Base-by-base conservation (phyloP, 1,139 yeast species). In the Taphrina communis region DNA sequence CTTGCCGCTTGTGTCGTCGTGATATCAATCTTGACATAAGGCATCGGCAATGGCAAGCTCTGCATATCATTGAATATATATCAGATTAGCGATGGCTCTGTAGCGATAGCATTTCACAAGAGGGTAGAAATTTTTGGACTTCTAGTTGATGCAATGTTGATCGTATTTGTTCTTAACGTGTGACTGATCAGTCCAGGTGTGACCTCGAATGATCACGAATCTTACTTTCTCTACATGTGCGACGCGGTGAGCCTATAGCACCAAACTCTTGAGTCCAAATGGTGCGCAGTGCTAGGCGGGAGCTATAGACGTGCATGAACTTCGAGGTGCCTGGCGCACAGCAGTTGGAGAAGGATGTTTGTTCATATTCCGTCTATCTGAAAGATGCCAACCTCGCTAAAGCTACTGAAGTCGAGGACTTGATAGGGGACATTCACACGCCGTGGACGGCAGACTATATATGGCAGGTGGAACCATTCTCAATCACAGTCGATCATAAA, bases 401-500 rank as follows among this genome's bases (percentile, higher is more conserved):
- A 5, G 56, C 55, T 35, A 36, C 19, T 14, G 63, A 66, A 35
- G 42, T 71, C 31, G 50, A 56, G 35, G 38, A 50, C 19, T 35
- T 70, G 21, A 69, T 69, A n/a, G 17, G 21, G 25, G 42, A 36
- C 4, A 56, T 71, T 4, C 57, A 62, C 12, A 51, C 25, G n/a
- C 68, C 71, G 6, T 69, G 69, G 72, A 59, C 61, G 12, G 50
- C 44, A 6, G 72, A 70, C n/a, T 76, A 76, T 70, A 70, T 74
- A 11, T 76, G 78, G 78, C 73, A 75, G 56, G 71, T 74, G 11
- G 77, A 76, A 58, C 66, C 68, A 19, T 74, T 75, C 65, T 48
- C 56, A 7, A 17, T 71, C 50, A 39, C 58, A 35, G 11, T 36
- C 58, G 14, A 38, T 1, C 44, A 53, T 17, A 1, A 25, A 25